phyloP scores from a whole-genome alignment of 305 asterid genomes.

The Fraxinus paxiana region DNA sequence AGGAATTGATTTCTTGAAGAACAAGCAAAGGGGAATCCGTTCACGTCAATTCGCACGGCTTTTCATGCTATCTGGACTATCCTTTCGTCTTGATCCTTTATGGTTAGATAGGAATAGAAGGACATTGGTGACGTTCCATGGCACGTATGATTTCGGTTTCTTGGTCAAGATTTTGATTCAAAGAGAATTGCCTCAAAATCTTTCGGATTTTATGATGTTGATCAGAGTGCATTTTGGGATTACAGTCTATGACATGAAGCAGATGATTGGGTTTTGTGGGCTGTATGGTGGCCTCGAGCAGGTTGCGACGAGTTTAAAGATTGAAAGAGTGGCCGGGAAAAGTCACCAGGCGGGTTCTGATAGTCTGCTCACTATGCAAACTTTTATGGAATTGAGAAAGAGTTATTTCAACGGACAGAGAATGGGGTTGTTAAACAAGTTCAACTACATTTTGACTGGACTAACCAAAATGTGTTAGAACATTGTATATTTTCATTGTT shows the following conservation, averaged over 20 bases:
- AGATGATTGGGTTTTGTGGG: slow-evolving; percentile 16
- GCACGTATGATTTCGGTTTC: slow-evolving; percentile 14
- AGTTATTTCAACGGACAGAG: slow-evolving; percentile 28
- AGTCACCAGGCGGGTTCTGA: slow-evolving; percentile 47
- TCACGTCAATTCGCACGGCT: background rate
- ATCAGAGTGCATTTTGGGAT: slow-evolving; percentile 23
- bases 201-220: slow-evolving; percentile 7
- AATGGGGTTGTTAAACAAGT: background rate
- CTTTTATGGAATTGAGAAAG: slow-evolving; percentile 21
- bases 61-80: background rate
- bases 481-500: background rate
- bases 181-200: slow-evolving; percentile 10
- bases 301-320: slow-evolving; percentile 22
- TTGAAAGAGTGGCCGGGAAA: slow-evolving; percentile 30
- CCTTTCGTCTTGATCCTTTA: background rate
- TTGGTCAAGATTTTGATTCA: slow-evolving; percentile 26
- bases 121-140: background rate
- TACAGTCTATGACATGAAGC: slow-evolving; percentile 30
- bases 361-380: slow-evolving; percentile 31
- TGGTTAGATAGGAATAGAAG: background rate
- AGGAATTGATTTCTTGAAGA: slow-evolving; percentile 17
- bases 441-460: slow-evolving; percentile 27
- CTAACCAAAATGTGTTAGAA: slow-evolving; percentile 12
- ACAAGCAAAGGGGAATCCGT: background rate
- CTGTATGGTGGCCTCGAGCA: slow-evolving; percentile 33